Base-by-base conservation (phyloP, 1,284 basidiomycete genomes). In the Mycosarcoma mackinlayi region DNA sequence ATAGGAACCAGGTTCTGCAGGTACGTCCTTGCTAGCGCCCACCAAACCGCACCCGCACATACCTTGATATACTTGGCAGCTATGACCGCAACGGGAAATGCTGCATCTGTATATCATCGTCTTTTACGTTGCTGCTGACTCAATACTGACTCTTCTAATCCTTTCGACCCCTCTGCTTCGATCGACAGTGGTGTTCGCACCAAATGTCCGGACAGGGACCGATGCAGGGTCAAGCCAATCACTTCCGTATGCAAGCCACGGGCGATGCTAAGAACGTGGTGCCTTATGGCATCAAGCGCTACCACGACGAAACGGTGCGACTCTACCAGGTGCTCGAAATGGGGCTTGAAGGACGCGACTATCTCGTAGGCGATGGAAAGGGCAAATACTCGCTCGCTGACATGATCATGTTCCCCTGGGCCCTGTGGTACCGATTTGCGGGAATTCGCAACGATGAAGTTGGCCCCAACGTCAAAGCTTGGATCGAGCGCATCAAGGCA, bases 371-470 rank as follows among this genome's bases (percentile, higher is more conserved):
- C 13, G 67, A 73, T 3, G 74, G 71, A 4, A 66, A 65, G 33
- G 74, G 74, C 27, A 74, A 76, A 45, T 76, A 72, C 59, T 64
- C 63, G 18, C 55, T 78, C 18, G 75, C 75, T 19, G 75, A 77
- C 50, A 69, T 72, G 34, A 59, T 72, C 46, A 42, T 23, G 38
- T 78, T 60, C 50, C 67, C 70, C 18, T 78, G 76, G 76, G 63
- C 58, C 1, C 45, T 60, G 6, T 64, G 62, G 53, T 57, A 53
- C 42, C 61, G 59, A 1, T 62, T 63, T 30, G 59, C 62, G 9
- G 67, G 66, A 6, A 53, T 70, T 41, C 28, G 28, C 25, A n/a
- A 60, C 34, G 62, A 74, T 10, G 48, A 69, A 8, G 51, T 74
- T 11, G 61, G 61, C 2, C 66, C 58, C 24, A 57, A 59, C 31